A percentile compares a stretch with the other conserved stretches of the same genome.
These are phyloP conservation scores for Penicillium mononematosum DNA, from an alignment of 495 filamentous ascomycete species.

Conservation along the genomic window DNA sequence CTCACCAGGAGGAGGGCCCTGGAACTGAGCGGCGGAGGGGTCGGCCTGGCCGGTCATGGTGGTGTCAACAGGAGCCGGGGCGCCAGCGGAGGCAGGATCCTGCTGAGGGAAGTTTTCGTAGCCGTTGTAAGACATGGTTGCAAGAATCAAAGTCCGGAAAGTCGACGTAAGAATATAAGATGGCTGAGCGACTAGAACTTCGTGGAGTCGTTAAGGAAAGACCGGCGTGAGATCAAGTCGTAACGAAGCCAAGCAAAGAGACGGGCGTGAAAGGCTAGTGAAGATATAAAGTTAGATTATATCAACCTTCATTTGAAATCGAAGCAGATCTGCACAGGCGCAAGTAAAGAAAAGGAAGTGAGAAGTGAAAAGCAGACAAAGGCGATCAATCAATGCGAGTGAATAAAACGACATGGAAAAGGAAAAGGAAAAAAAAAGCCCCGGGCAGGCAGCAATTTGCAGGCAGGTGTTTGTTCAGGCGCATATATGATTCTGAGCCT, in stretches of 20 bases:
- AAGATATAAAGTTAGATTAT: constrained; percentile 14
- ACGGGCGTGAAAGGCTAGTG: constrained; percentile 26
- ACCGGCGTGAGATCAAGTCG: constrained; percentile 41
- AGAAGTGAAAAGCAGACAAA: background rate
- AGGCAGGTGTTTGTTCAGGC: background rate
- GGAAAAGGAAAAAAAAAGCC: background rate
- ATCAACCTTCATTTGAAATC: background rate
- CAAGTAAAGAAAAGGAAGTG: background rate
- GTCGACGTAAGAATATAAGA: constrained; percentile 39
- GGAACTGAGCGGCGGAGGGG: constrained; percentile 54
- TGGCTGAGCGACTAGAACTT: constrained; percentile 39
- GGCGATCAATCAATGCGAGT: background rate
- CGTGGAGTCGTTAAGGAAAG: constrained; percentile 46
- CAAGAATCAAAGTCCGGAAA: constrained; percentile 31
- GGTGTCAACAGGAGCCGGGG: constrained; percentile 51
- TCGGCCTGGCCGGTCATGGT: constrained; percentile 56
- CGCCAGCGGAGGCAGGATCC: constrained; percentile 54
- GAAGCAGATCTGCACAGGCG: background rate
- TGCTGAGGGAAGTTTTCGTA: constrained; percentile 57
- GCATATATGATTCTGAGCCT: constrained; percentile 9
- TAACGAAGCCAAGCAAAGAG: constrained; percentile 34
- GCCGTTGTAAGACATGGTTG: constrained; percentile 58
- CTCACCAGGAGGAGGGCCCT: constrained; percentile 52
- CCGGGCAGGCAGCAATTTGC: background rate
- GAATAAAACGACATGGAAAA: background rate